Conservation (phyloP, 805 yeast species). For the Starmerella apicola region DNA sequence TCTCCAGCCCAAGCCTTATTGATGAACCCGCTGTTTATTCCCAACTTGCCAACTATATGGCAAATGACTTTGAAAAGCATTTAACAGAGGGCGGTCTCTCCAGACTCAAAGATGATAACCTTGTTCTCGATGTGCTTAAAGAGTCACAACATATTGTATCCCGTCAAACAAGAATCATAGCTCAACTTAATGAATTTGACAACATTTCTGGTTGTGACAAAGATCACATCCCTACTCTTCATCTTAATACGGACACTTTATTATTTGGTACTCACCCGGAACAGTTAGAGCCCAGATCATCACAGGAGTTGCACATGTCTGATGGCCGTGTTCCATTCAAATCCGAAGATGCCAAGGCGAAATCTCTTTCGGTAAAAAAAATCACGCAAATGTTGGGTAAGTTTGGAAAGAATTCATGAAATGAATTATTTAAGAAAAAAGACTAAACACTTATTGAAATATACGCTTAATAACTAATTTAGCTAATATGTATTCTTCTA, state of each 20-base stretch:
- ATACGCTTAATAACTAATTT: too few relatives aligned
- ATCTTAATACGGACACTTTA: slow-evolving; percentile 13
- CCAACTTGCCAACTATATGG: slow-evolving; percentile 18
- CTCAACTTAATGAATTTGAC: slow-evolving; percentile 23
- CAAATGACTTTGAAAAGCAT: background rate
- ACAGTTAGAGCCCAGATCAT: slow-evolving; percentile 7
- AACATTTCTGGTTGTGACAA: slow-evolving; percentile 12
- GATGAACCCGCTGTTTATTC: slow-evolving; percentile 27
- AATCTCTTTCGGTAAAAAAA: slow-evolving; percentile 5
- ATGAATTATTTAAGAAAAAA: too few relatives aligned
- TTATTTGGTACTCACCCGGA: slow-evolving; percentile 14
- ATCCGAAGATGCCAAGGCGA: background rate
- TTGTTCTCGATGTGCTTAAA: slow-evolving; percentile 8
- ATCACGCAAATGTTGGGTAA: slow-evolving; percentile 8
- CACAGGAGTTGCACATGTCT: background rate
- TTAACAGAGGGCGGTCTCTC: background rate
- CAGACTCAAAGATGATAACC: slow-evolving; percentile 5
- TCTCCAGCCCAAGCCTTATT: slow-evolving; percentile 28
- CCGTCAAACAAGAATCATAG: slow-evolving; percentile 4
- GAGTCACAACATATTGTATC: slow-evolving; percentile 13
- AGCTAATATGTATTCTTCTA: too few relatives aligned
- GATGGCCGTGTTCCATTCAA: too few relatives aligned
- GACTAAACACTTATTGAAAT: too few relatives aligned
- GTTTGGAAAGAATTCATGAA: too few relatives aligned
- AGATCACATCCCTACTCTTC: slow-evolving; percentile 3